phyloP scores from a whole-genome alignment of 2,329 filamentous ascomycete species.

The Mollisia scopiformis region DNA sequence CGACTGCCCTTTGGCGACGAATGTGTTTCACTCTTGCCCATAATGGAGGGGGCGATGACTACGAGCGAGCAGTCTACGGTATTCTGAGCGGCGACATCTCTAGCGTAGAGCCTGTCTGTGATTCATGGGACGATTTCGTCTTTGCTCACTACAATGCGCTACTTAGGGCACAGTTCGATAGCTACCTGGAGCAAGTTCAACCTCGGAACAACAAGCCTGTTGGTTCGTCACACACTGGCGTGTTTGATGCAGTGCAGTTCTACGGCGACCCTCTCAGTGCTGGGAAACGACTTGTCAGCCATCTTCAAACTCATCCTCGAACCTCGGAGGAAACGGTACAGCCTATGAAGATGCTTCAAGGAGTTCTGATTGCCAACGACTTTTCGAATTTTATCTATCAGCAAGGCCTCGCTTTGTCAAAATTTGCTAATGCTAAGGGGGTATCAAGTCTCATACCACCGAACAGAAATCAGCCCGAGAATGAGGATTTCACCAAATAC shows the following conservation, averaged over 20 bases:
- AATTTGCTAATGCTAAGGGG: slow-evolving; percentile 47
- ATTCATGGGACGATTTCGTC: slow-evolving; percentile 82
- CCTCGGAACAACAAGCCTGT: slow-evolving; percentile 55
- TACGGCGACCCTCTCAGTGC: slow-evolving; percentile 58
- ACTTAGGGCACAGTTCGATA: slow-evolving; percentile 77
- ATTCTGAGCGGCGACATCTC: slow-evolving; percentile 83
- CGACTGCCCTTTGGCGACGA: slow-evolving; percentile 71
- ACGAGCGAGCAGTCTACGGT: slow-evolving; percentile 89
- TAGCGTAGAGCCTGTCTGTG: slow-evolving; percentile 76
- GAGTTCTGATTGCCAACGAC: slow-evolving; percentile 70
- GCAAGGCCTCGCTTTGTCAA: slow-evolving; percentile 57
- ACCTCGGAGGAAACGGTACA: slow-evolving; percentile 62
- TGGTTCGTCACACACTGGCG: slow-evolving; percentile 61
- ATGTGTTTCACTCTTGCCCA: slow-evolving; percentile 76
- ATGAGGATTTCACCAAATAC: slow-evolving; percentile 48
- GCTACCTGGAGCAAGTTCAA: slow-evolving; percentile 62
- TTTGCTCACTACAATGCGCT: slow-evolving; percentile 90
- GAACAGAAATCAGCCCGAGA: slow-evolving; percentile 39
- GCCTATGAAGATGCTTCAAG: slow-evolving; percentile 76
- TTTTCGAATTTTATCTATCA: slow-evolving; percentile 60
- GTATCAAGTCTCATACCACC: slow-evolving; percentile 48
- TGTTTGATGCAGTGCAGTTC: slow-evolving; percentile 67
- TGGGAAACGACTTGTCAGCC: slow-evolving; percentile 61
- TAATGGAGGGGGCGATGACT: slow-evolving; percentile 70
- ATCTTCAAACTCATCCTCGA: slow-evolving; percentile 57